A percentile compares a stretch with the other conserved stretches of the same genome.
Conservation (phyloP, 306 rosid genomes). For the Pterocarpus macrocarpus region DNA sequence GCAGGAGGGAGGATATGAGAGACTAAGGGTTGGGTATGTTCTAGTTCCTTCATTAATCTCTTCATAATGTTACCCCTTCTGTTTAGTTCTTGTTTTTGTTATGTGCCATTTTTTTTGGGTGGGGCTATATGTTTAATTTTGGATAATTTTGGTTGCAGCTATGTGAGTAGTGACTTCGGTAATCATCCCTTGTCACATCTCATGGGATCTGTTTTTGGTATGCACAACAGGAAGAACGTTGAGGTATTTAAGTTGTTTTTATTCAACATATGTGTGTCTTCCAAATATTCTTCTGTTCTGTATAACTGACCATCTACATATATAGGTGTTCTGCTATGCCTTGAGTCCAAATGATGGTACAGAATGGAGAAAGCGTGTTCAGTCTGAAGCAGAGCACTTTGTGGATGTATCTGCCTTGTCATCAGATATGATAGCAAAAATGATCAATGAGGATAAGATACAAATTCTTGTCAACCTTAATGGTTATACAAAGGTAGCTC, state of each 20-base stretch:
- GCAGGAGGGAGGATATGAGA: constrained; percentile 70
- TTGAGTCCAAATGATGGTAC: constrained; percentile 94
- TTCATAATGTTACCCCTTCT: not conserved
- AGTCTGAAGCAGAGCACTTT: constrained; percentile 92
- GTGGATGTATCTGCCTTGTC: constrained; percentile 91
- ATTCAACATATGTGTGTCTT: constrained; percentile 8
- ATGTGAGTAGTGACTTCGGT: constrained; percentile 65
- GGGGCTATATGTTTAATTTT: not conserved
- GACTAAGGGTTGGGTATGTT: constrained; percentile 91
- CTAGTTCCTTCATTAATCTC: constrained; percentile 1
- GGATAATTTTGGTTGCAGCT: constrained; percentile 47
- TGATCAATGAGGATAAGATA: constrained; percentile 86
- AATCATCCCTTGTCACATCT: constrained; percentile 80
- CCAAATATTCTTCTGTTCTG: constrained; percentile 6
- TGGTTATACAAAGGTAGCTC: constrained; percentile 93
- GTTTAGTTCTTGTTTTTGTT: constrained; percentile 41
- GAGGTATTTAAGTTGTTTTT: constrained; percentile 65
- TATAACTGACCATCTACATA: constrained; percentile 23
- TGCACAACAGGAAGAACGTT: constrained; percentile 84
- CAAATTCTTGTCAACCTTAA: constrained; percentile 92
- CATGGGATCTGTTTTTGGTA: constrained; percentile 97
- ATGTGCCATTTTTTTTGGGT: not conserved
- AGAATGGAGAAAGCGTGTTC: constrained; percentile 95
- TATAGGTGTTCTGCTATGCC: constrained; percentile 93
- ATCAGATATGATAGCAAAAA: constrained; percentile 88